Base-by-base conservation (phyloP, 129 eudicot species). In the Pseudognaphalium luteoalbum region DNA sequence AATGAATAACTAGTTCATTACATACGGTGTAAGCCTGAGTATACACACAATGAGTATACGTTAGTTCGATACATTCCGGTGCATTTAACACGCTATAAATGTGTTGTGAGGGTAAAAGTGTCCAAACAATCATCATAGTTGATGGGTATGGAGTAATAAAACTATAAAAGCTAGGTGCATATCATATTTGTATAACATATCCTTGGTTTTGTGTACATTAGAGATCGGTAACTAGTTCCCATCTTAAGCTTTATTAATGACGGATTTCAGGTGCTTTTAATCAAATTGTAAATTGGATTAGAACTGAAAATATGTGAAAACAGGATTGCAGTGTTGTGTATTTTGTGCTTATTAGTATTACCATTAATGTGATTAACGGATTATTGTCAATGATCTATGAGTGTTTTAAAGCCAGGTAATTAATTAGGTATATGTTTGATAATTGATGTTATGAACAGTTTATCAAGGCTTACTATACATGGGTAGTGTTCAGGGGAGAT, bases 401-500 rank as follows among this genome's bases (percentile, higher is more conserved):
- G 7, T 37, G 6, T 37, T 37, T 37, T 10, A 37, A 37, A 39
- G 44, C 12, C 7, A 39, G 44, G 11, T 25, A 28, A 25, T 2
- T 25, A 61, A 20, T 20, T 6, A 20, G 25, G 17, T 14, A 14
- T 60, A 7, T 37, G 47, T 67, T 54, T 37, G 14, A 30, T 62
- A 20, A 62, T 65, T 51, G 66, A 22, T 44, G 47, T 75, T 47
- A 54, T 52, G 52, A 70, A 11, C 78, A 81, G 85, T 32, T 63
- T 56, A 5, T 71, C 20, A 71, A 47, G 19, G 68, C 69, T 65
- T 83, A 79, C 77, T 63, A 69, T 28, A 66, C 84, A 69, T 84
- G 87, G 87, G 75, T 65, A 41, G 87, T 84, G 28, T 84, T 37
- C 35, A 80, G 73, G 57, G 87, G 87, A 76, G 87, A 80, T 44